phyloP scores from a whole-genome alignment of 2,329 filamentous ascomycete genomes.

The Venturia nashicola region DNA sequence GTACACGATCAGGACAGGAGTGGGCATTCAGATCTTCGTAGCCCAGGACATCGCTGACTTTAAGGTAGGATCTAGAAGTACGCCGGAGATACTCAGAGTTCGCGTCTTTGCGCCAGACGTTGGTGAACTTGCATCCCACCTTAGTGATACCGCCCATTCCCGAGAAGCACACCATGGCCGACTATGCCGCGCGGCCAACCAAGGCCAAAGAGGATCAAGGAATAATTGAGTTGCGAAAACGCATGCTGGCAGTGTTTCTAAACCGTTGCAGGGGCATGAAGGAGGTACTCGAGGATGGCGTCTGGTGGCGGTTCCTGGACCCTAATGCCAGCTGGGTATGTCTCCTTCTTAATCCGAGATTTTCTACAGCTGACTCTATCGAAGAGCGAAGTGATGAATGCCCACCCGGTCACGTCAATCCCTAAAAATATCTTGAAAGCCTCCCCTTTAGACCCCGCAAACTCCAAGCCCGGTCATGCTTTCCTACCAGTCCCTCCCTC shows the following conservation, averaged over 20 bases:
- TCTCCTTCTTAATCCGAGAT: conserved; percentile 10
- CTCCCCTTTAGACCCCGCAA: conserved; percentile 89
- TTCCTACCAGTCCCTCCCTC: conserved; percentile 77
- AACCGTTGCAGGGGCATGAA: conserved; percentile 92
- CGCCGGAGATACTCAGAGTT: conserved; percentile 95
- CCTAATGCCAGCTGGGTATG: conserved; percentile 96
- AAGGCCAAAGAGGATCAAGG: conserved; percentile 95
- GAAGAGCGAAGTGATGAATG: conserved; percentile 88
- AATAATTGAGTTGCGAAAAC: conserved; percentile 92
- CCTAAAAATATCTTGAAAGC: conserved; percentile 92
- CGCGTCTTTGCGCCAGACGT: conserved; percentile 73
- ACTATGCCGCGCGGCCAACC: conserved; percentile 95
- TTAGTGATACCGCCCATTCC: conserved; percentile 93
- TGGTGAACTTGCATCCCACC: conserved; percentile 86
- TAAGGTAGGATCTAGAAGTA: conserved; percentile 74
- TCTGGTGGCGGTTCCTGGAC: conserved; percentile 96
- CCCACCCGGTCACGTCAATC: conserved; percentile 78
- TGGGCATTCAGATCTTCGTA: conserved; percentile 34
- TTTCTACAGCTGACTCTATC: conserved; percentile 4
- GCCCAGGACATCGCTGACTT: neutral
- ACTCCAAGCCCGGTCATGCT: conserved; percentile 73
- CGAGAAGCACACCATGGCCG: conserved; percentile 97
- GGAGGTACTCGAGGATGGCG: conserved; percentile 79
- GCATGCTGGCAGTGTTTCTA: conserved; percentile 91
- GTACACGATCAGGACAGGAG: conserved; percentile 90